Base-by-base conservation (phyloP, 306 rosid species). In the Vicia villosa region DNA sequence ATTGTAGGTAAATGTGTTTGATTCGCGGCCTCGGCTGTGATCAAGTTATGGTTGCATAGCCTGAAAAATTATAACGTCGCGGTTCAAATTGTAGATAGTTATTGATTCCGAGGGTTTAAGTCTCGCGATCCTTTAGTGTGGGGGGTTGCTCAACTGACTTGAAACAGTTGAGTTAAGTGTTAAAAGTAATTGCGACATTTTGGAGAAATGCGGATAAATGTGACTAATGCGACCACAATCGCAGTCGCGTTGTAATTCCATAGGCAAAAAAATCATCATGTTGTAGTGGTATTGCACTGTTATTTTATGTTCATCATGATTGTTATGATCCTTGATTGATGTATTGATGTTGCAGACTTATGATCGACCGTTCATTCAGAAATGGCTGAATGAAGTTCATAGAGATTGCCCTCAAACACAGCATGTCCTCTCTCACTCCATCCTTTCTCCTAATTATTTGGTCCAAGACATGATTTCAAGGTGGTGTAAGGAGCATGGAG, bases 381-480 rank as follows among this genome's bases (percentile, higher is more conserved):
- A 87, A 66, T 89, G 91, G 97, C 76, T 91, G 75, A 74, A 79
- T 45, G 91, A 91, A 74, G 91, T 89, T 16, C 79, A 81, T 78
- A 42, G 49, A 66, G 83, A 80, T 26, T 91, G 97, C 63, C 97
- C 97, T 49, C 85, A 70, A 70, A 84, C 96, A 6, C 86, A 81
- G 56, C 86, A 81, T 73, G 87, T 87, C 13, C 87, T 91, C 47
- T 49, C 83, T 26, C 89, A 84, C 40, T 43, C 83, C 2, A 59
- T 69, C 22, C 83, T 91, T 6, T 84, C 85, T 52, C 88, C 91
- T 15, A 89, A 89, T 80, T 58, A 63, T 65, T 78, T 89, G 78
- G 86, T 91, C 37, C 77, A 36, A 37, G 81, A 73, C 60, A 79
- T 89, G 86, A 89, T 91, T 79, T 56, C 70, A 1, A 82, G 80